Conservation (phyloP, 495 filamentous ascomycete genomes). For the Wilcoxina mikolae region DNA sequence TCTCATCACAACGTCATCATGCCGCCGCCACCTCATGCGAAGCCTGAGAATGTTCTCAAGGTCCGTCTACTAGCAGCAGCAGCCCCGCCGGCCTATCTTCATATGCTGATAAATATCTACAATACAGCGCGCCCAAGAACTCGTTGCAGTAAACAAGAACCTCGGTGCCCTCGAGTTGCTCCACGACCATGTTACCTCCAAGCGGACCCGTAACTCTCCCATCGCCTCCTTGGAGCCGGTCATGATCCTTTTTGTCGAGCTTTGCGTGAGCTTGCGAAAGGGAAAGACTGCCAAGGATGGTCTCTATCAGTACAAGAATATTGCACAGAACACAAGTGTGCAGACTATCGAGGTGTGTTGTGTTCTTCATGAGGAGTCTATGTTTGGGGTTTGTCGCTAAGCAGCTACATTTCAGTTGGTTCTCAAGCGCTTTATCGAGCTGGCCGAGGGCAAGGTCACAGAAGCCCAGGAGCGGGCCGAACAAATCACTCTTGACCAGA, state of each 20-base stretch:
- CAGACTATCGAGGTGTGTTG: conserved; percentile 77
- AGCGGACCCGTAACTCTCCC: conserved; percentile 90
- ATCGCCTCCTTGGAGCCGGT: conserved; percentile 94
- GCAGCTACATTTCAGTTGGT: conserved; percentile 45
- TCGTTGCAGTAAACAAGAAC: conserved; percentile 90
- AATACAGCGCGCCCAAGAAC: conserved; percentile 77
- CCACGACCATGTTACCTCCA: conserved; percentile 97
- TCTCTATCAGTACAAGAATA: conserved; percentile 98
- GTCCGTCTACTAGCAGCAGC: conserved; percentile 31
- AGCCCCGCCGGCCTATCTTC: background rate
- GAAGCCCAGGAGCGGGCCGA: conserved; percentile 93
- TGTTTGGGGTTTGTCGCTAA: conserved; percentile 18
- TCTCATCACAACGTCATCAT: conserved; percentile 37
- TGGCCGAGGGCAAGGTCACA: conserved; percentile 89
- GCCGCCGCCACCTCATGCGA: conserved; percentile 90
- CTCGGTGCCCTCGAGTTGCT: conserved; percentile 83
- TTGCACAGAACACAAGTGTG: conserved; percentile 95
- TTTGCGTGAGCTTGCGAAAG: conserved; percentile 90
- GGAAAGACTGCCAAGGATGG: conserved; percentile 97
- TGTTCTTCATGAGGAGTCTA: conserved; percentile 6
- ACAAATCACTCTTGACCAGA: conserved; percentile 73
- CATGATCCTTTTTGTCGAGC: conserved; percentile 93
- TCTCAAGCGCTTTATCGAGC: conserved; percentile 90
- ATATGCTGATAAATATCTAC: background rate
- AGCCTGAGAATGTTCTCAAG: conserved; percentile 98